phyloP scores from a whole-genome alignment of 2,329 filamentous ascomycete species.

The Trichoderma guizhouense region DNA sequence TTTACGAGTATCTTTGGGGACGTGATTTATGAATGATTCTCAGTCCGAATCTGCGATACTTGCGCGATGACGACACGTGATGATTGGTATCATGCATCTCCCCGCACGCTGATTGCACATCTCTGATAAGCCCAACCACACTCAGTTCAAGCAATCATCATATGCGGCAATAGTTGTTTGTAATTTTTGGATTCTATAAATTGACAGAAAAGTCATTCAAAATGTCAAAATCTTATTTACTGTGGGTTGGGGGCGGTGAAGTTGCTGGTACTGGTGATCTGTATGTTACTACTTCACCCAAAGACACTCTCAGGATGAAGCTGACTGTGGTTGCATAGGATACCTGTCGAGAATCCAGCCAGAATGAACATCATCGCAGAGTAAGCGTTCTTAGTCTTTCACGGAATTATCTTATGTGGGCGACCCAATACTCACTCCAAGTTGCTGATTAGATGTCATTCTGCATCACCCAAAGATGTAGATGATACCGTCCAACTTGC shows the following conservation, averaged over 20 bases:
- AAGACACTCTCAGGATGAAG: neutral
- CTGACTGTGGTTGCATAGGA: conserved; percentile 33
- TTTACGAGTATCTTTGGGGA: neutral
- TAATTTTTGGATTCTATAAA: no score
- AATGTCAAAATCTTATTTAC: conserved; percentile 9
- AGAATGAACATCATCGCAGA: conserved; percentile 27
- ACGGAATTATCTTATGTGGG: neutral
- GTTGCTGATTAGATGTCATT: conserved; percentile 25
- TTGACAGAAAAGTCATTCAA: neutral
- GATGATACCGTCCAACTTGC: conserved; percentile 41
- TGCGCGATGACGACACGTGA: conserved; percentile 12
- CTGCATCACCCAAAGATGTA: conserved; percentile 30
- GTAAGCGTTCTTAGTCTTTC: neutral
- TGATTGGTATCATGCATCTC: neutral
- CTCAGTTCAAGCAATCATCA: neutral
- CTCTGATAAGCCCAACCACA: neutral
- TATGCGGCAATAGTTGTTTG: neutral
- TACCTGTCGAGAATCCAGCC: conserved; percentile 52
- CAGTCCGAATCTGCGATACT: neutral
- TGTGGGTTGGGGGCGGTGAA: conserved; percentile 28
- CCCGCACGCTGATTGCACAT: neutral
- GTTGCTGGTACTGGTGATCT: conserved; percentile 40
- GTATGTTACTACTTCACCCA: conserved; percentile 34
- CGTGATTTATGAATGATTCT: neutral
- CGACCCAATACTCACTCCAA: neutral